phyloP scores from a whole-genome alignment of 768 basidiomycete genomes.

The Boletus sp. region DNA sequence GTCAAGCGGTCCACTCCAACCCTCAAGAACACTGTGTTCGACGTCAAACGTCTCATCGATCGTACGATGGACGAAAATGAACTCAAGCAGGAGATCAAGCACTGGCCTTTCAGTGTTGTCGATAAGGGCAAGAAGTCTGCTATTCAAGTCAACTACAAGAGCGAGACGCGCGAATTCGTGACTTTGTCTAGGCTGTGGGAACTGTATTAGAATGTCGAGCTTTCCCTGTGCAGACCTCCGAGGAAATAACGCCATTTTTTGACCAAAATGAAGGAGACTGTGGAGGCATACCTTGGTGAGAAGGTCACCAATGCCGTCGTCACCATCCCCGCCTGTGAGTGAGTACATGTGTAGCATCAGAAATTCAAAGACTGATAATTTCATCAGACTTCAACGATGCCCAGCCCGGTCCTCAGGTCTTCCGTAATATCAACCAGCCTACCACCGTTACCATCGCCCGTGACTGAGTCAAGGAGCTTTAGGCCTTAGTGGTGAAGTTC shows the following conservation, averaged over 20 bases:
- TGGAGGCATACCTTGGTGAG: slow-evolving; percentile 95
- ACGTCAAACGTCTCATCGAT: slow-evolving; percentile 94
- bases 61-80: slow-evolving; percentile 81
- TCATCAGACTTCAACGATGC: slow-evolving; percentile 97
- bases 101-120: slow-evolving; percentile 87
- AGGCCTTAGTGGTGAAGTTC: slow-evolving; percentile 41
- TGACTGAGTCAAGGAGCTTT: slow-evolving; percentile 70
- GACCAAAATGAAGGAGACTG: slow-evolving; percentile 98
- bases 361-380: neutral
- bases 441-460: slow-evolving; percentile 90
- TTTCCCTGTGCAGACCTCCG: slow-evolving; percentile 61
- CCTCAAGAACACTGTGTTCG: slow-evolving; percentile 93
- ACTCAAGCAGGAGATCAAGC: slow-evolving; percentile 79
- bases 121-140: slow-evolving; percentile 79
- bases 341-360: slow-evolving; percentile 26
- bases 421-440: slow-evolving; percentile 98
- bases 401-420: slow-evolving; percentile 92
- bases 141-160: slow-evolving; percentile 76
- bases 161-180: slow-evolving; percentile 80
- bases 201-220: neutral
- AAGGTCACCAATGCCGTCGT: slow-evolving; percentile 97
- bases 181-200: slow-evolving; percentile 30
- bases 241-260: slow-evolving; percentile 94
- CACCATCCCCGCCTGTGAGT: slow-evolving; percentile 97
- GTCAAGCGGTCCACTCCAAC: slow-evolving; percentile 85